Base-by-base conservation (phyloP, 768 basidiomycete species). In the Fibroporia radiculosa region DNA sequence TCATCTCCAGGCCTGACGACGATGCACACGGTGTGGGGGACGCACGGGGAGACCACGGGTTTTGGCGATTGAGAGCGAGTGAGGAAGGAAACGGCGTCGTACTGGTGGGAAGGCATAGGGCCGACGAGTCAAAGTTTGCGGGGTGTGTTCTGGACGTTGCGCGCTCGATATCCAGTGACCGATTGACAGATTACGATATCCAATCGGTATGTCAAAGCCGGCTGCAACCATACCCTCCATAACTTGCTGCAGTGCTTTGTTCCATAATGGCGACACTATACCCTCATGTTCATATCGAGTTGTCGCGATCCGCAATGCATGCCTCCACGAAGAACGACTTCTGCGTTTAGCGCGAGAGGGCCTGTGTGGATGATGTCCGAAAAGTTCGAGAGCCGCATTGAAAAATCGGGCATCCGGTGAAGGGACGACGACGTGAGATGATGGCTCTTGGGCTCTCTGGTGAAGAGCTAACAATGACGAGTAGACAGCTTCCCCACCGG, bases 371-470 rank as follows among this genome's bases (percentile, higher is more conserved):
- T 37, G 43, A 4, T 48, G 51, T 6, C 40, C 44, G 48, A 62
- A 57, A 14, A 81, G 62, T 8, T 64, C 59, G 11, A 86, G 61
- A 7, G 76, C 66, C 1, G 78, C 77, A 44, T 83, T 84, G 64
- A 80, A 85, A 57, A 84, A 84, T 35, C 74, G 69, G n/a, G 71
- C 74, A 52, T 88, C 84, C 1, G 76, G 73, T 2, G 8, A 12
- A 13, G 45, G 45, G 20, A 44, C 10, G 18, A 2, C 10, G 27
- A 22, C 29, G 45, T 8, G 33, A 23, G 14, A 11, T 24, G 29
- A 8, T 11, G 16, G 6, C 40, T 28, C 13, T 12, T 11, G 24
- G 7, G 37, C 22, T 27, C 16, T 57, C 18, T 64, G 55, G 18
- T 56, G 59, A 11, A 66, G 41, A 28, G 38, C 38, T 7, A 33